Evolutionary conservation across 495 filamentous ascomycete genomes (phyloP), one percentile per base, ranked within the genome.

Genomic region (Neurospora sp.): DNA sequence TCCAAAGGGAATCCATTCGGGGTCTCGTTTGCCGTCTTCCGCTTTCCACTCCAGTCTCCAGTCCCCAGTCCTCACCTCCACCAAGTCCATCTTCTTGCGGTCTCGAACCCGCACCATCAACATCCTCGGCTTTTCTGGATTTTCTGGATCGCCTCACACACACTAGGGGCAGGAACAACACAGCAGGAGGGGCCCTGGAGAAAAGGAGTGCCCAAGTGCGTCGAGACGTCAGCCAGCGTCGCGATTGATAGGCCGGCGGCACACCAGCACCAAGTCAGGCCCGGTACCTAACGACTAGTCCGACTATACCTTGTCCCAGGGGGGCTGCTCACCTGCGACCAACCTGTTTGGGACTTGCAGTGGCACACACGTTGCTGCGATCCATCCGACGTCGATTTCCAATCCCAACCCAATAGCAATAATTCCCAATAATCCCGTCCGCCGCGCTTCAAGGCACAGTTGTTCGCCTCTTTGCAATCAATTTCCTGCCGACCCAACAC

Each of bases 401-500:
- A 66, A 66, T 66, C 54, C 54, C 54, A 60, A 60, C 23, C 54
- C 54, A 31, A 62, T 62, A 60, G 49, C 49, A 60, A 60, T 60
- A 54, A 54, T 31, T 14, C 54, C 23, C 54, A 31, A 62, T 62
- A 66, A 66, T 66, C 27, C 27, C 54, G 54, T 69, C 72, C 60
- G 39, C 72, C 54, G 72, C 75, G 38, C 46, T 72, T 73, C 38
- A 71, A 62, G 72, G 49, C 14, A 69, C 38, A 39, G 18, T 60
- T 39, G 69, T 70, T 69, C 72, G 60, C 44, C 41, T 37, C 41
- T 69, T 72, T 69, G n/a, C 37, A 44, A 66, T 72, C 76, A 74
- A 72, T 74, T 72, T 72, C 35, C 71, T 74, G 71, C 74, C 72
- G 73, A 70, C 74, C 73, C 77, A 66, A 66, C 27, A 35, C 71